A percentile compares a stretch with the other conserved stretches of the same genome.
These are phyloP conservation scores for Hymenoscyphus occultus DNA, from an alignment of 2,329 filamentous ascomycete species.

Conservation along the genomic window DNA sequence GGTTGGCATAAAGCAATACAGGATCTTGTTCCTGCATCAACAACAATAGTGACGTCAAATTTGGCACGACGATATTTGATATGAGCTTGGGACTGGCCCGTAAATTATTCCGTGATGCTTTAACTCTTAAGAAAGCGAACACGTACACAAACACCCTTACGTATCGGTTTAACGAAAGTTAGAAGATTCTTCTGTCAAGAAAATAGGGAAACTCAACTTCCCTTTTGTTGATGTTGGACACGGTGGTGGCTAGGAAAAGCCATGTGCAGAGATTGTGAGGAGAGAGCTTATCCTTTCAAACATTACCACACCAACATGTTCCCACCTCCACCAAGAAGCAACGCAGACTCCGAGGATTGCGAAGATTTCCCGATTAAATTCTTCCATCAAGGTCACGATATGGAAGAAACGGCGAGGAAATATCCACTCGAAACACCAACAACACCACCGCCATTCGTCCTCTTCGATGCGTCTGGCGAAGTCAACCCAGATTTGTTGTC, in stretches of 20 bases:
- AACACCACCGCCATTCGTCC: background rate
- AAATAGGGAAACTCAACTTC: background rate
- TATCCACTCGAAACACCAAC: background rate
- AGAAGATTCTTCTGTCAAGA: background rate
- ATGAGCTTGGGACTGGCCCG: background rate
- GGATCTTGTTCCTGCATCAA: slow-evolving; percentile 2
- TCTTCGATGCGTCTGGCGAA: background rate
- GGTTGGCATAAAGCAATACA: background rate
- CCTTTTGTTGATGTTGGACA: background rate
- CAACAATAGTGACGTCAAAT: background rate
- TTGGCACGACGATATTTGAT: background rate
- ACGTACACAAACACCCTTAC: background rate
- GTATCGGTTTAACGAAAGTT: background rate
- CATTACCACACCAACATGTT: background rate
- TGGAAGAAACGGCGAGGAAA: background rate
- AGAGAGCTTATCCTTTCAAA: slow-evolving; percentile 6
- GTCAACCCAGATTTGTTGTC: background rate
- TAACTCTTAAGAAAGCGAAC: background rate
- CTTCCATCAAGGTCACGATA: background rate
- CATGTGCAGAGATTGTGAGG: background rate
- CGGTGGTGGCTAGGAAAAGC: background rate
- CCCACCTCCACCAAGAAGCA: slow-evolving; percentile 5
- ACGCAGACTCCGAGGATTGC: background rate
- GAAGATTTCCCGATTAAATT: slow-evolving; percentile 2
- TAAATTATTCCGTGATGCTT: background rate